Percentiles rank a stretch among this genome's conserved stretches.
Evolutionary conservation across 2,329 filamentous ascomycete species (phyloP).

Genomic region (Cylindrodendrum hubeiense): DNA sequence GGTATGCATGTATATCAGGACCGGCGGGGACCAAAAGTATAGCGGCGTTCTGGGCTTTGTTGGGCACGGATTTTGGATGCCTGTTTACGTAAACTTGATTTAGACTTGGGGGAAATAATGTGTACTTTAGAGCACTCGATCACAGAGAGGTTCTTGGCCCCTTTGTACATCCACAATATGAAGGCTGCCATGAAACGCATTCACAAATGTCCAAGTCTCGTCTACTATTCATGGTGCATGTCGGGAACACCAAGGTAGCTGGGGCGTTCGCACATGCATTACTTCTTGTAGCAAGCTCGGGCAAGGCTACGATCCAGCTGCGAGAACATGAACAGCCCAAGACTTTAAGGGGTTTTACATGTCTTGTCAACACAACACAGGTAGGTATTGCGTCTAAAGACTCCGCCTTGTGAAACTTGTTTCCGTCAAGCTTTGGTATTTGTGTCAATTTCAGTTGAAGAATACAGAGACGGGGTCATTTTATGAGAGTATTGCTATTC

Average conservation of each 20-base stretch:
- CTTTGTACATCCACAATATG: not conserved
- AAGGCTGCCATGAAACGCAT: not conserved
- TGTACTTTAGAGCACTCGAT: slow-evolving; percentile 1
- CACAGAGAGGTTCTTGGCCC: not conserved
- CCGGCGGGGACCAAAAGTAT: slow-evolving; percentile 5
- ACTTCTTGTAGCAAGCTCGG: too few relatives aligned
- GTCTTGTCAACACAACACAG: too few relatives aligned
- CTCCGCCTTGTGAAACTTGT: too few relatives aligned
- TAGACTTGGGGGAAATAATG: slow-evolving; percentile 19
- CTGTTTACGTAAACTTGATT: not conserved
- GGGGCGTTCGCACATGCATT: too few relatives aligned
- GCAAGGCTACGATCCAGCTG: too few relatives aligned
- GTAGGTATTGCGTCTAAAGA: too few relatives aligned
- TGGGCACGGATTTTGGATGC: slow-evolving; percentile 9
- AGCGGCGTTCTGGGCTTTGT: slow-evolving; percentile 20
- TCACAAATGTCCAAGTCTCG: not conserved
- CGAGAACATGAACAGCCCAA: too few relatives aligned
- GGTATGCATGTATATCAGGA: slow-evolving; percentile 17
- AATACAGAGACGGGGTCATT: too few relatives aligned
- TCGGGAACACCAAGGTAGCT: not conserved
- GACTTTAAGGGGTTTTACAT: too few relatives aligned
- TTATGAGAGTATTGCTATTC: too few relatives aligned
- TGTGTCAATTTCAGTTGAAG: too few relatives aligned
- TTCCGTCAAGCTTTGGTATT: too few relatives aligned
- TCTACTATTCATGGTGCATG: not conserved